A percentile compares a stretch with the other conserved stretches of the same genome.
These are phyloP conservation scores for Chloranthus sessilifolius DNA, from an alignment of 164 flowering plant genomes.

Conservation along the genomic window DNA sequence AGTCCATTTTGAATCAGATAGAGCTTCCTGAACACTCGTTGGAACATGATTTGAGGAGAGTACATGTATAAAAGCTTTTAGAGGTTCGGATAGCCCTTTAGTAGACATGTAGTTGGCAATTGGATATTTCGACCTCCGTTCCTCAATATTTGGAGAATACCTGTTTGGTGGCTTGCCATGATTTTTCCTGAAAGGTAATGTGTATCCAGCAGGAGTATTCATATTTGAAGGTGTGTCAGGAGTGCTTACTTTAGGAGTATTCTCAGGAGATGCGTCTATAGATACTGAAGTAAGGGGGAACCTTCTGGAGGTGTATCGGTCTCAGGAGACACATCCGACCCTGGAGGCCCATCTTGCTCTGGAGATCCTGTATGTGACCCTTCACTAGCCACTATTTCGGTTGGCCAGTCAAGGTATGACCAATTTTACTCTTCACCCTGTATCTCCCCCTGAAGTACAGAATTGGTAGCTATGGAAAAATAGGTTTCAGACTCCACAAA, in stretches of 20 bases:
- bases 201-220: conserved; percentile 4
- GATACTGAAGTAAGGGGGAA: not conserved
- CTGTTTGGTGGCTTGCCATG: conserved; percentile 7
- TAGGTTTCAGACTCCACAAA: not conserved
- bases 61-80: not conserved
- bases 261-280: conserved; percentile 4
- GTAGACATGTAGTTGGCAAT: conserved; percentile 5
- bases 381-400: not conserved
- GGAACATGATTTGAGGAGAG: too few relatives aligned
- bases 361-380: not conserved
- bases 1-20: too few relatives aligned
- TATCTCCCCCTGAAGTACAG: conserved; percentile 7
- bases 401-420: not conserved
- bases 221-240: too few relatives aligned
- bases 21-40: too few relatives aligned
- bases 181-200: conserved; percentile 7
- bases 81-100: not conserved
- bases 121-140: not conserved
- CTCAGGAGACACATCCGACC: too few relatives aligned
- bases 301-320: too few relatives aligned
- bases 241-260: conserved; percentile 8
- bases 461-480: not conserved
- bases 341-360: not conserved
- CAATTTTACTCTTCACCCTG: not conserved
- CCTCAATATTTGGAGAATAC: conserved; percentile 4